Percentiles rank a stretch among this genome's conserved stretches.
Conservation (phyloP, 306 rosid genomes). For the Albizia julibrissin region DNA sequence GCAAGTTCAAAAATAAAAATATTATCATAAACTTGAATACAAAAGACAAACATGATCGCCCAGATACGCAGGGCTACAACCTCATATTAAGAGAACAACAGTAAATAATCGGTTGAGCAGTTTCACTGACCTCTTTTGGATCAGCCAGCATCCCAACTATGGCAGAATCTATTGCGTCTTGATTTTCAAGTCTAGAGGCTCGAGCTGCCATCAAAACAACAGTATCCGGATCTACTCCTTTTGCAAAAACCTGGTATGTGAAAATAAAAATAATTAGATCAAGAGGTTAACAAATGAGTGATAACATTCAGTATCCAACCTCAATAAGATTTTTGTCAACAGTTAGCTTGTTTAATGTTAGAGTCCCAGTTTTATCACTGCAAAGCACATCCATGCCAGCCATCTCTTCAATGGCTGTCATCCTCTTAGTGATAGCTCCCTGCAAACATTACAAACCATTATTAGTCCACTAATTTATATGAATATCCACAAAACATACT, state of each 20-base stretch:
- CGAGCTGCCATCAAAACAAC: constrained; percentile 97
- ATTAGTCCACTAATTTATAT: constrained; percentile 5
- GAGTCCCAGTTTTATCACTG: constrained; percentile 97
- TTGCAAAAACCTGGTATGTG: constrained; percentile 68
- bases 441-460: constrained; percentile 43
- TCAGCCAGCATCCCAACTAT: constrained; percentile 97
- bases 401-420: constrained; percentile 99
- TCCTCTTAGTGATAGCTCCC: constrained; percentile 99
- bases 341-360: constrained; percentile 84
- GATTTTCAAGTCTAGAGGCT: constrained; percentile 94
- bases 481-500: constrained; percentile 14
- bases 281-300: constrained; percentile 12
- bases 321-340: constrained; percentile 94
- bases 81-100: neutral
- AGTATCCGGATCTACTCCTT: constrained; percentile 89
- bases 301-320: constrained; percentile 51
- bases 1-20: constrained; percentile 24
- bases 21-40: constrained; percentile 24
- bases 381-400: constrained; percentile 99
- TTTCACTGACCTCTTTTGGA: constrained; percentile 80
- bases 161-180: constrained; percentile 96
- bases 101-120: constrained; percentile 16
- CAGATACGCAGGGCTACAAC: constrained; percentile 1
- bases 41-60: neutral
- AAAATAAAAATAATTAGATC: constrained; percentile 33